Evolutionary conservation across 768 basidiomycete species (phyloP), one percentile per base, ranked within the genome.

Genomic region (Leccinum arenicola): DNA sequence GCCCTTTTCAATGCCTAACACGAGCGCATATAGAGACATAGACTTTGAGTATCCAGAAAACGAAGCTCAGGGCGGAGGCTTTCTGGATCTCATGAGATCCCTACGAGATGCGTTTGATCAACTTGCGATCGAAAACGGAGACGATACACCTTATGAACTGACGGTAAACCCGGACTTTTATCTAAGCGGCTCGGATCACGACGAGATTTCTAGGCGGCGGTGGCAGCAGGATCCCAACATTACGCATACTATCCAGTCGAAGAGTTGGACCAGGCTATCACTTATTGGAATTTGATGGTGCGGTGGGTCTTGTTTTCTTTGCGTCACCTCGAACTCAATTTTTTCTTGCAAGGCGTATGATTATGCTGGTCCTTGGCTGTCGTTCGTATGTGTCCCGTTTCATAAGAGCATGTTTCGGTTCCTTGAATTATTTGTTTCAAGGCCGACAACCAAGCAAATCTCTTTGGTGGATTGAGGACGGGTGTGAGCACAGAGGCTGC

Each of bases 251-350:
- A 88, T 17, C 76, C 79, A 5, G 76, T 92, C 17, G 68, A 80
- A 7, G 81, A 85, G 63, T 86, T 93, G 84, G 81, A 91, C 66
- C 65, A 67, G 17, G 85, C 83, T 7, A 68, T 94, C 53, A 81
- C 77, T 50, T 89, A 84, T 75, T 93, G 90, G 90, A 91, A 93
- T 67, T 70, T 93, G 54, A 93, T 93, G 91, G 88, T 84, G 49
- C 23, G 68, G 27, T 1, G 6, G 14, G 49, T 35, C 59, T 51
- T 17, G 23, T 50, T 38, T 35, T 21, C 9, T 38, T 6, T 31
- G 36, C 6, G 40, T 2, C 19, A 27, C 29, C 9, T 52, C 31
- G 40, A 17, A 21, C 54, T 52, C 6, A 65, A 27, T 25, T 55
- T 31, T 53, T 35, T 5, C 6, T 48, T 17, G 45, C 17, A 61